A percentile compares a stretch with the other conserved stretches of the same genome.
Conservation (phyloP, 192 early-diverging fungal genomes). For the Linnemannia elongata region DNA sequence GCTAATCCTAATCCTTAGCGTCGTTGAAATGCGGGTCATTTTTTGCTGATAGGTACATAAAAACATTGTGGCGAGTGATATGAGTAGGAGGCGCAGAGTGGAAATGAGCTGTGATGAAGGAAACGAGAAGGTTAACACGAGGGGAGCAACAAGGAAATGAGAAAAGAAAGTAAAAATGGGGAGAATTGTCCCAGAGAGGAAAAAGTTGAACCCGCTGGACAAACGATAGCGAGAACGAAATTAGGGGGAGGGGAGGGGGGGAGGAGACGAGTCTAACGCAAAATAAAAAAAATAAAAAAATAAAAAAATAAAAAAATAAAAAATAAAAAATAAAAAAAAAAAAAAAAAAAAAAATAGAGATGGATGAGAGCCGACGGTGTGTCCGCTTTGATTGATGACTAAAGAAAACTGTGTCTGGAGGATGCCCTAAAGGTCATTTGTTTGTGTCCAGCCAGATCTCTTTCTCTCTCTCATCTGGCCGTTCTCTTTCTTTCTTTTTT, state of each 20-base stretch:
- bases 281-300: background rate
- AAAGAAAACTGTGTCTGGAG: background rate
- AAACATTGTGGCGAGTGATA: too few species aligned
- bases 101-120: too few species aligned
- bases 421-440: background rate
- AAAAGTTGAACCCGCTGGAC: slow-evolving; percentile 7
- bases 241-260: background rate
- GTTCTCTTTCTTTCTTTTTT: background rate
- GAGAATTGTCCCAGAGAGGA: background rate
- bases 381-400: background rate
- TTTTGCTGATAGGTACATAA: too few species aligned
- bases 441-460: background rate
- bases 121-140: too few species aligned
- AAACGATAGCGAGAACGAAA: background rate
- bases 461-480: background rate
- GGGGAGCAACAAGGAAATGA: background rate
- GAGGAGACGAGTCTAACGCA: background rate
- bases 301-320: background rate
- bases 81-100: too few species aligned
- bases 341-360: background rate
- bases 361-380: background rate
- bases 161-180: background rate
- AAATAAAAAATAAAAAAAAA: too few species aligned
- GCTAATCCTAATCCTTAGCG: too few species aligned
- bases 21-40: too few species aligned